Conservation (phyloP, 1,284 basidiomycete species). For the Apiotrichum sp. region DNA sequence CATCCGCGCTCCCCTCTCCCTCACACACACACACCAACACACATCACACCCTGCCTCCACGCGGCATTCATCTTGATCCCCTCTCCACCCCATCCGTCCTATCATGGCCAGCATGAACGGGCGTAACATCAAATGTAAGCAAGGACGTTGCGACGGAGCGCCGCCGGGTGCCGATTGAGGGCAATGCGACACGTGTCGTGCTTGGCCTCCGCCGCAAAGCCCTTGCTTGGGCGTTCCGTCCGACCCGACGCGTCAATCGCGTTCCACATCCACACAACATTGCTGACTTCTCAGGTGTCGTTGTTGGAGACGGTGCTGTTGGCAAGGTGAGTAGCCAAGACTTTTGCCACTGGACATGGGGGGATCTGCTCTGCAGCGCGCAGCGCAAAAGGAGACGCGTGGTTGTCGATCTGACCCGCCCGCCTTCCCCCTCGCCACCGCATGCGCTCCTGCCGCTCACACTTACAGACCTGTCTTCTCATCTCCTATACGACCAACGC, state of each 20-base stretch:
- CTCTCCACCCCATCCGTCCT: not conserved
- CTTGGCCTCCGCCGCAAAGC: no score
- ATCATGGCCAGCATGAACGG: conserved; percentile 14
- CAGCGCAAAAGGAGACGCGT: no score
- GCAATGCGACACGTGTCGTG: no score
- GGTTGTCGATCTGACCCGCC: not conserved
- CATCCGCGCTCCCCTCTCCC: not conserved
- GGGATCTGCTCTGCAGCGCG: not conserved
- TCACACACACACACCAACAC: not conserved
- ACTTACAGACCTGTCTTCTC: conserved; percentile 79
- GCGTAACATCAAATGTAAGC: conserved; percentile 22
- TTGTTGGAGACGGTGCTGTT: conserved; percentile 98
- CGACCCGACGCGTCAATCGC: no score
- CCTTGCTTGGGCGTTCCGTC: no score
- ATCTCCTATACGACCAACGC: conserved; percentile 96
- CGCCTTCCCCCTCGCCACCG: not conserved
- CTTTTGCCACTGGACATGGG: no score
- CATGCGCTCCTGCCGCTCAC: not conserved
- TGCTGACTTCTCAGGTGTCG: conserved; percentile 54
- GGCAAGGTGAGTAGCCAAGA: conserved; percentile 68
- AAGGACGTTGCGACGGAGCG: not conserved
- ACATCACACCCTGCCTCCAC: not conserved
- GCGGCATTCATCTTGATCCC: not conserved
- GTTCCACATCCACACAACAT: not conserved
- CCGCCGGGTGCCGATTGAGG: no score